Evolutionary conservation across 441 rosid genomes (phyloP).

Genomic region (Sinapis alba): DNA sequence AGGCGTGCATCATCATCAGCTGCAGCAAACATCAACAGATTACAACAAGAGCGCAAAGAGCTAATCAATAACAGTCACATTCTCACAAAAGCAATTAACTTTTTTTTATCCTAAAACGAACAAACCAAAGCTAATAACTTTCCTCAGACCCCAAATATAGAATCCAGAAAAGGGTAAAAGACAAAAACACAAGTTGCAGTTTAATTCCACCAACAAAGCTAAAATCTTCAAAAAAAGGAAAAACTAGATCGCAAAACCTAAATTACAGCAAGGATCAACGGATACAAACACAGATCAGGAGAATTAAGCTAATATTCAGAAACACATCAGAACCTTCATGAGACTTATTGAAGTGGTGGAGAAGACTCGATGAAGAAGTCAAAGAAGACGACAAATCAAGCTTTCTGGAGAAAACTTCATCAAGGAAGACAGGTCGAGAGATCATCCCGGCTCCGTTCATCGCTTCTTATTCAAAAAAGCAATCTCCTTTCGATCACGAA

Average conservation of each 20-base stretch:
- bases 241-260: slow-evolving; percentile 17
- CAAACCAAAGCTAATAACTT: slow-evolving; percentile 11
- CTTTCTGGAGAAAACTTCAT: slow-evolving; percentile 54
- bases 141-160: slow-evolving; percentile 25
- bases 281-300: slow-evolving; percentile 1
- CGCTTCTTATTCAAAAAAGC: slow-evolving; percentile 18
- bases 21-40: slow-evolving; percentile 34
- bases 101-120: slow-evolving; percentile 22
- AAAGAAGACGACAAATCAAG: slow-evolving; percentile 47
- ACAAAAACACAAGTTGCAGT: slow-evolving; percentile 17
- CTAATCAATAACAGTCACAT: not conserved
- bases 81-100: slow-evolving; percentile 2
- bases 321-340: slow-evolving; percentile 57
- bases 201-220: slow-evolving; percentile 34
- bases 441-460: slow-evolving; percentile 61
- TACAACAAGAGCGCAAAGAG: not conserved
- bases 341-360: slow-evolving; percentile 59
- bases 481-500: slow-evolving; percentile 31
- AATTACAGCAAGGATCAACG: not conserved
- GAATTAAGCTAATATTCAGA: too few species aligned
- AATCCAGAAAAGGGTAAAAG: slow-evolving; percentile 18
- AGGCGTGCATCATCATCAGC: slow-evolving; percentile 81
- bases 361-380: slow-evolving; percentile 51
- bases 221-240: slow-evolving; percentile 20
- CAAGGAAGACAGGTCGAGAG: slow-evolving; percentile 45